Percentiles rank a stretch among this genome's conserved stretches.
Evolutionary conservation across 2,329 filamentous ascomycete species (phyloP).

Genomic region (Colletotrichum karsti): DNA sequence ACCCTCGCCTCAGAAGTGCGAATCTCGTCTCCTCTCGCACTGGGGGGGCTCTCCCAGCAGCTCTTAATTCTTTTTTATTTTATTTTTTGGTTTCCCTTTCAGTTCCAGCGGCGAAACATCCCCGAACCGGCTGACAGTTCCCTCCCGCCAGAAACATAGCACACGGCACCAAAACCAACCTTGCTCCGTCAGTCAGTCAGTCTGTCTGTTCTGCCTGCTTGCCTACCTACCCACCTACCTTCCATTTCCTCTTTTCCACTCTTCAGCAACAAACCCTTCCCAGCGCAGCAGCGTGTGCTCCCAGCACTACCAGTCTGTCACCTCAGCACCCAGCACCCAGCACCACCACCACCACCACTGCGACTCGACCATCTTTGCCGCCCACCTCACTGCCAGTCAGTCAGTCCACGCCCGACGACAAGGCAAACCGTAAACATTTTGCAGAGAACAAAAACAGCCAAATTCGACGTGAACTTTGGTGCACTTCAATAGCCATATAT

Average conservation of each 20-base stretch:
- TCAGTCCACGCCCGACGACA: constrained; percentile 1
- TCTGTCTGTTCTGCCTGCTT: constrained; percentile 1
- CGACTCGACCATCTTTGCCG: neutral
- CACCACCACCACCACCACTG: neutral
- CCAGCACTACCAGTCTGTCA: constrained; percentile 31
- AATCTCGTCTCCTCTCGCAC: constrained; percentile 2
- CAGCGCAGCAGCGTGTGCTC: constrained; percentile 21
- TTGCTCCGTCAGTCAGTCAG: neutral
- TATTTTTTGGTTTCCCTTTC: neutral
- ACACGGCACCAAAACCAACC: neutral
- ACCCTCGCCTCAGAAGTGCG: neutral
- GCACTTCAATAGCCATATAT: constrained; percentile 11
- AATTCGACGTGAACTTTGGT: neutral
- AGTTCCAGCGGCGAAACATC: constrained; percentile 6
- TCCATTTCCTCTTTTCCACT: constrained; percentile 30
- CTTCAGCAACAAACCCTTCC: constrained; percentile 31
- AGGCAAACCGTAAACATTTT: constrained; percentile 1
- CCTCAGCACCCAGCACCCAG: constrained; percentile 20
- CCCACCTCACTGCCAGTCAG: constrained; percentile 7
- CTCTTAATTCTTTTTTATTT: neutral
- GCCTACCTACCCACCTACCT: constrained; percentile 3
- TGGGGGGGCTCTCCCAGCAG: neutral
- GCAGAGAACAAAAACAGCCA: neutral
- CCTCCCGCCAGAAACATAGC: constrained; percentile 6
- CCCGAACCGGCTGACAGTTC: constrained; percentile 18